Evolutionary conservation across 2,329 filamentous ascomycete genomes (phyloP), one percentile per base, ranked within the genome.

Genomic region (Phaeomoniella chlamydospora): DNA sequence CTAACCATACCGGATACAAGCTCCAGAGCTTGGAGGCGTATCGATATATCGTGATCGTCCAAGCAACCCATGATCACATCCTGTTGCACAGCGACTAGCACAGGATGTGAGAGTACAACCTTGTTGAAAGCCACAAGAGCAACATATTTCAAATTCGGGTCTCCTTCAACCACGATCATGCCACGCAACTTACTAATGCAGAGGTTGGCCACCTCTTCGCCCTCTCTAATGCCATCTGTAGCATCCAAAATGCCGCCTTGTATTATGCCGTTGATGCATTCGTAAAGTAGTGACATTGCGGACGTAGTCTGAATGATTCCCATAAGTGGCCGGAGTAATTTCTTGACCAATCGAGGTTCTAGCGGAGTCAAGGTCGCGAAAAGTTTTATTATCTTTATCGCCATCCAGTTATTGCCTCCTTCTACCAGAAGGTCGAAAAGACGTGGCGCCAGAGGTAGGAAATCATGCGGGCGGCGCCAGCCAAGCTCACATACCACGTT

Each of bases 381-480:
- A 81, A 98, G 70, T 61, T 98, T 98, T 56, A 98, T 96, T 43
- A 98, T 74, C 56, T 98, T 98, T 54, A 98, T 98, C 40, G 87
- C 87, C 88, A 98, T 96, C 90, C 90, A 98, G 58, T 98, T 98
- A 58, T 98, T 96, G 26, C 81, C 81, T 38, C 86, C 80, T 41
- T 92, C 81, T 10, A 94, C 87, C 16, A 98, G 65, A 13, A 98
- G 68, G 52, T 94, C 87, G 49, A 96, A 98, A 16, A 98, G 61
- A 39, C 90, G 72, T 5, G 90, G 90, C 1, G 90, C 90, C 18
- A 98, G 67, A 11, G 90, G 84, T 18, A 98, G 65, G 48, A 96
- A 96, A 57, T 98, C 90, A 46, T 88, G 80, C 3, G 90, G 90
- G 46, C 90, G 72, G 47, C 90, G 74, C 84, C 88, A 94, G 4